Base-by-base conservation (phyloP, 164 flowering plant species). In the Kalanchoe fedtschenkoi region DNA sequence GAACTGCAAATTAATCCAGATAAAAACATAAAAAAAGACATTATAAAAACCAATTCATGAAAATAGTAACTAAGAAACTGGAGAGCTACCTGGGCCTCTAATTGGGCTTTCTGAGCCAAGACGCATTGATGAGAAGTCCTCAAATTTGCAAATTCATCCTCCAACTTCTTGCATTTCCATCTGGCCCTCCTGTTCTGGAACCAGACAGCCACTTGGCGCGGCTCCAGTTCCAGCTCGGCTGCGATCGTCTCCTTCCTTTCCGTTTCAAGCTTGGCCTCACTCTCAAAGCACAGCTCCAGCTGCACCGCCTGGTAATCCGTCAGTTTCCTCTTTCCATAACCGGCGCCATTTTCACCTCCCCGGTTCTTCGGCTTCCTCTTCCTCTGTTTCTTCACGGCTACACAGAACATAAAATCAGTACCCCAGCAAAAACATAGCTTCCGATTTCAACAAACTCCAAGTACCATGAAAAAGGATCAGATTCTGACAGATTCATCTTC, bases 131-230 rank as follows among this genome's bases (percentile, higher is more conserved):
- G 44, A 32, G 41, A 32, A 24, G 16, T 8, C 22, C 43, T 60
- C 44, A 60, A 38, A 38, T 60, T 60, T n/a, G 62, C 26, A 66
- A 74, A 64, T 41, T 79, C 80, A 0, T 62, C 67, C 68, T 79
- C 86, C 3, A 79, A 61, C 70, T 64, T 72, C 71, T 77, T 77
- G 0, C 68, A 72, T 77, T 67, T 77, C 73, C 78, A 77, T 41
- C 86, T 55, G 13, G 81, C 86, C 3, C 86, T 56, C 71, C 73
- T 75, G 74, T 79, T 81, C 58, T 81, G 86, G 63, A 70, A 81
- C 86, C 86, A 81, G 3, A 77, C 68, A 0, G 86, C 81, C 0
- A 81, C 75, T 63, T 76, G 86, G 29, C 83, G 61, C 3, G 80
- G 78, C 1, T 75, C 77, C 26, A 81, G 61, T 1, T 77, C 74